Evolutionary conservation across 2,329 filamentous ascomycete species (phyloP).

Genomic region (Venturiaceae sp.): DNA sequence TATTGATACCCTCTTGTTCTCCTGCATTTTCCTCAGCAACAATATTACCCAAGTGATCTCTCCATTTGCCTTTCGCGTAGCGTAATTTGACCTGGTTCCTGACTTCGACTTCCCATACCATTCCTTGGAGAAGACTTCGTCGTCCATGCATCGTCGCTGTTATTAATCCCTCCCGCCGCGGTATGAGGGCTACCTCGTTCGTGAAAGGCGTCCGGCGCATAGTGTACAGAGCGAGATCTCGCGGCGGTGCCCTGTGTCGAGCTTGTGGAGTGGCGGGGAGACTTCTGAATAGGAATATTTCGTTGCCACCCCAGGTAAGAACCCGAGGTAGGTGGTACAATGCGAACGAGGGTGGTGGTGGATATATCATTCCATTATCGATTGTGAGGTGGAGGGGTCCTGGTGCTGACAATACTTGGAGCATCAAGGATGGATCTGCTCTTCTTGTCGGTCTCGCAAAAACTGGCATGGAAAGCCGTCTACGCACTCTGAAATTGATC

Average conservation of each 20-base stretch:
- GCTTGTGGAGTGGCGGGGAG: not conserved
- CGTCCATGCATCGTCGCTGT: constrained; percentile 4
- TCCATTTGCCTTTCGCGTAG: constrained; percentile 8
- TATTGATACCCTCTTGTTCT: constrained; percentile 1
- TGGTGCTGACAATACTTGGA: not conserved
- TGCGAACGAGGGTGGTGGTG: constrained; percentile 3
- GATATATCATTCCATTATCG: constrained; percentile 7
- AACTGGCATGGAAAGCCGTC: not conserved
- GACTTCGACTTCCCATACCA: constrained; percentile 7
- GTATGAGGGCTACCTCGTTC: constrained; percentile 6
- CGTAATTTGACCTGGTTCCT: not conserved
- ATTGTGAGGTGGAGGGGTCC: constrained; percentile 6
- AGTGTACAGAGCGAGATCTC: constrained; percentile 6
- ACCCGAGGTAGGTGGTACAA: constrained; percentile 8
- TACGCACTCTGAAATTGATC: not conserved
- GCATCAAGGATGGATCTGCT: not conserved
- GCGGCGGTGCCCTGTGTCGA: not conserved
- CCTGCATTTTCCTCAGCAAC: constrained; percentile 3
- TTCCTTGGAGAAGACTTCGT: constrained; percentile 1
- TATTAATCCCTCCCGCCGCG: not conserved
- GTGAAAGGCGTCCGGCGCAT: constrained; percentile 9
- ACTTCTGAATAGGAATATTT: constrained; percentile 7
- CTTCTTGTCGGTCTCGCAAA: not conserved
- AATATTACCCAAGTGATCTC: not conserved
- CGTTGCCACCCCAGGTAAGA: constrained; percentile 9